phyloP scores from a whole-genome alignment of 345 rosid genomes.

The Pseudoturritis turrita region DNA sequence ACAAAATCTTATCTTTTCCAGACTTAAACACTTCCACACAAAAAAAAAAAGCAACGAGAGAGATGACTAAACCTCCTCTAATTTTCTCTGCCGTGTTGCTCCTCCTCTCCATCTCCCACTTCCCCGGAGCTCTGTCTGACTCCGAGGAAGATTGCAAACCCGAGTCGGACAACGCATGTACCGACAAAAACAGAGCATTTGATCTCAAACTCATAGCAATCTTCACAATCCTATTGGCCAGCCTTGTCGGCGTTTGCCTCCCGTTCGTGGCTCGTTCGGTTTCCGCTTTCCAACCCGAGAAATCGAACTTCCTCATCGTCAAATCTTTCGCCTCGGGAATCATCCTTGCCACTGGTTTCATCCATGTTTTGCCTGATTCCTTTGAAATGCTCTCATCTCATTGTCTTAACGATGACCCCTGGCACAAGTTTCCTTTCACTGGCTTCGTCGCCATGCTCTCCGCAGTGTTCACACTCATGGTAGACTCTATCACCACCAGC shows the following conservation, averaged over 20 bases:
- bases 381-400: constrained; percentile 41
- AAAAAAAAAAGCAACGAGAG: no score
- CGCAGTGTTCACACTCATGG: constrained; percentile 41
- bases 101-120: no score
- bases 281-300: constrained; percentile 40
- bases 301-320: constrained; percentile 37
- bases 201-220: constrained; percentile 41
- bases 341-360: constrained; percentile 46
- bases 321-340: constrained; percentile 56
- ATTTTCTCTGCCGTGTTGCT: no score
- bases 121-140: no score
- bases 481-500: constrained; percentile 43
- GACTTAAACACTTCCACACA: no score
- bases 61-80: no score
- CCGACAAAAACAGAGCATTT: constrained; percentile 17
- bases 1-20: no score
- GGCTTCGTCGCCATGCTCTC: constrained; percentile 50
- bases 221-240: constrained; percentile 41
- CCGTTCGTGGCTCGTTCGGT: constrained; percentile 42
- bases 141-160: constrained; percentile 6
- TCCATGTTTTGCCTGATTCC: constrained; percentile 57
- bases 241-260: constrained; percentile 44
- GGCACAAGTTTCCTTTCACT: constrained; percentile 47
- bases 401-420: constrained; percentile 39
- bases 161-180: constrained; percentile 29